These are phyloP conservation scores for Alloascoidea hylecoeti DNA, from an alignment of 805 yeast genomes.

Conservation along the genomic window DNA sequence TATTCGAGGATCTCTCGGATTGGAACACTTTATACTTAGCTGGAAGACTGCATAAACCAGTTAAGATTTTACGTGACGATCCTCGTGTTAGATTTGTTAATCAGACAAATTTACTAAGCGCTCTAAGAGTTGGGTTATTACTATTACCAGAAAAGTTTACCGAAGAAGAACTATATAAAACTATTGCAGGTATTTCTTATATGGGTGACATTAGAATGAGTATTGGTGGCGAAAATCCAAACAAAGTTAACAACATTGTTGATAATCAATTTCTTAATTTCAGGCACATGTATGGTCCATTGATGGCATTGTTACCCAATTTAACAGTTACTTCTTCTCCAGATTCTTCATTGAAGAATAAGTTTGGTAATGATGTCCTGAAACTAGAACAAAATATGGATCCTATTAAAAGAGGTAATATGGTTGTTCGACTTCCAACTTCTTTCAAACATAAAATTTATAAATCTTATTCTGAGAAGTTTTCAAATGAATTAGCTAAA, in stretches of 20 bases:
- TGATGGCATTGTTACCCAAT: conserved; percentile 28
- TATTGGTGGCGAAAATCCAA: conserved; percentile 85
- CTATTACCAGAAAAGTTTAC: conserved; percentile 34
- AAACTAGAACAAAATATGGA: conserved; percentile 19
- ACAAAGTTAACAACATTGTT: conserved; percentile 79
- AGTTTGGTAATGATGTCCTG: conserved; percentile 15
- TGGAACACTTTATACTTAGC: conserved; percentile 85
- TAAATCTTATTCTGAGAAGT: conserved; percentile 9
- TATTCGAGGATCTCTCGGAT: conserved; percentile 56
- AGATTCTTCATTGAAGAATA: conserved; percentile 9
- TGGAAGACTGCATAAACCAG: conserved; percentile 92
- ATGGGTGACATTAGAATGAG: conserved; percentile 82
- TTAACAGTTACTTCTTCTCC: conserved; percentile 9
- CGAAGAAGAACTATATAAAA: conserved; percentile 56
- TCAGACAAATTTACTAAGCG: conserved; percentile 66
- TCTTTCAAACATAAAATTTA: conserved; percentile 30
- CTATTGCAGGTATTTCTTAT: conserved; percentile 71
- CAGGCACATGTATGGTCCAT: conserved; percentile 60
- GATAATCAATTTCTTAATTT: conserved; percentile 58
- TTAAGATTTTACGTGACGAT: conserved; percentile 55
- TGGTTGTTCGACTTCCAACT: conserved; percentile 31
- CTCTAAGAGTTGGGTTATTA: conserved; percentile 54
- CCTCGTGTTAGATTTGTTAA: conserved; percentile 50
- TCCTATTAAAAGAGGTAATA: conserved; percentile 23
- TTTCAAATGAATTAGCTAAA: conserved; percentile 3